These are phyloP conservation scores for Trichoderma semiorbis DNA, from an alignment of 2,329 filamentous ascomycete species.

Conservation along the genomic window DNA sequence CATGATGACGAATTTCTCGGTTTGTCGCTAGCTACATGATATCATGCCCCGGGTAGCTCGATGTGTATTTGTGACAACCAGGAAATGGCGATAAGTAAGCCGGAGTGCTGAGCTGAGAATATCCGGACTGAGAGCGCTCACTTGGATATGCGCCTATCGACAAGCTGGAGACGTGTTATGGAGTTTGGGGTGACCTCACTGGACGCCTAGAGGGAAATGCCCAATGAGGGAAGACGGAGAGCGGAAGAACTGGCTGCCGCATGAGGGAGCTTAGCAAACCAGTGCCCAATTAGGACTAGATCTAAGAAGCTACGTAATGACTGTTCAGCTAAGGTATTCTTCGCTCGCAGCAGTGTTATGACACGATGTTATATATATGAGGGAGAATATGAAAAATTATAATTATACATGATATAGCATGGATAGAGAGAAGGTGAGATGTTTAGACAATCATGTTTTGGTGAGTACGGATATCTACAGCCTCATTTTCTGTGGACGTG, in stretches of 20 bases:
- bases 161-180: slow-evolving; percentile 13
- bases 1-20: slow-evolving; percentile 53
- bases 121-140: not conserved
- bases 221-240: not conserved
- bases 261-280: not conserved
- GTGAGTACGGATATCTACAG: not conserved
- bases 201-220: not conserved
- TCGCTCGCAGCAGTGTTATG: not conserved
- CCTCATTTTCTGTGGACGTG: not conserved
- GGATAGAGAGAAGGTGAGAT: not conserved
- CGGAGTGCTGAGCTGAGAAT: not conserved
- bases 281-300: not conserved
- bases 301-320: not conserved
- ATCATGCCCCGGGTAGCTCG: slow-evolving; percentile 5
- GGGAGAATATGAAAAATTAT: not conserved
- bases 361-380: not conserved
- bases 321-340: too few species aligned
- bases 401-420: accelerated
- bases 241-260: slow-evolving; percentile 8
- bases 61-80: not conserved
- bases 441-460: not conserved
- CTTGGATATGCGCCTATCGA: not conserved
- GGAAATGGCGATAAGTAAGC: not conserved
- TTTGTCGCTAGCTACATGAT: slow-evolving; percentile 6
- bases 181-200: slow-evolving; percentile 10